phyloP scores from a whole-genome alignment of 768 basidiomycete species.

The Leccinum variicolor region DNA sequence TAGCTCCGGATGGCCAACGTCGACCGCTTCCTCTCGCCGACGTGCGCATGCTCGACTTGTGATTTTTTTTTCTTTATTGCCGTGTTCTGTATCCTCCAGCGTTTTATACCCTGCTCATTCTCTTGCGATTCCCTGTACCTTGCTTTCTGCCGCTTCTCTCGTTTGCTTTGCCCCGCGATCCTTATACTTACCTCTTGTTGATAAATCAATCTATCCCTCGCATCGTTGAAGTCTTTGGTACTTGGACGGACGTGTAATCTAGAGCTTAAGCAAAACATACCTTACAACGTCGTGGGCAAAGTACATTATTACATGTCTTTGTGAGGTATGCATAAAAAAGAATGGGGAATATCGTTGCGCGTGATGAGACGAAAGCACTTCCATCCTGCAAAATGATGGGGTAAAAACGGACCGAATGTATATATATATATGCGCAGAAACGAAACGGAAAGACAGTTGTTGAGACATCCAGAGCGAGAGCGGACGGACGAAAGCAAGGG shows the following conservation, averaged over 20 bases:
- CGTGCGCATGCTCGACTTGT: constrained; percentile 31
- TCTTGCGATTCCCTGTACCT: background rate
- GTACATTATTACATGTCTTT: constrained; percentile 26
- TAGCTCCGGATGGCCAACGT: constrained; percentile 32
- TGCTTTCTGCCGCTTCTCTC: constrained; percentile 8
- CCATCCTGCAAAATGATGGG: constrained; percentile 10
- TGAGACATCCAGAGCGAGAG: background rate
- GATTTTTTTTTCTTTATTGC: constrained; percentile 1
- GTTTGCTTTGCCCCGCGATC: background rate
- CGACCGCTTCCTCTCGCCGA: constrained; percentile 29
- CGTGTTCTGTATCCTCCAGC: background rate
- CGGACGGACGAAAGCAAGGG: constrained; percentile 13
- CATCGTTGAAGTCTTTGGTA: background rate
- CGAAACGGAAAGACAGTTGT: background rate
- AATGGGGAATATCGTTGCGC: constrained; percentile 16
- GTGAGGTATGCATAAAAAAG: constrained; percentile 23
- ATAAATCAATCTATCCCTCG: background rate
- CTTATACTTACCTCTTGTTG: background rate
- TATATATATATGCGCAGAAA: constrained; percentile 1
- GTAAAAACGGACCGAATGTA: constrained; percentile 1
- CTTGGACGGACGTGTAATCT: constrained; percentile 13
- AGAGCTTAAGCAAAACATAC: constrained; percentile 12
- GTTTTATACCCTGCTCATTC: background rate
- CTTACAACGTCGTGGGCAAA: constrained; percentile 15
- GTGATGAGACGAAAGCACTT: constrained; percentile 11